phyloP scores from a whole-genome alignment of 306 rosid species.

The Prunus dulcis region DNA sequence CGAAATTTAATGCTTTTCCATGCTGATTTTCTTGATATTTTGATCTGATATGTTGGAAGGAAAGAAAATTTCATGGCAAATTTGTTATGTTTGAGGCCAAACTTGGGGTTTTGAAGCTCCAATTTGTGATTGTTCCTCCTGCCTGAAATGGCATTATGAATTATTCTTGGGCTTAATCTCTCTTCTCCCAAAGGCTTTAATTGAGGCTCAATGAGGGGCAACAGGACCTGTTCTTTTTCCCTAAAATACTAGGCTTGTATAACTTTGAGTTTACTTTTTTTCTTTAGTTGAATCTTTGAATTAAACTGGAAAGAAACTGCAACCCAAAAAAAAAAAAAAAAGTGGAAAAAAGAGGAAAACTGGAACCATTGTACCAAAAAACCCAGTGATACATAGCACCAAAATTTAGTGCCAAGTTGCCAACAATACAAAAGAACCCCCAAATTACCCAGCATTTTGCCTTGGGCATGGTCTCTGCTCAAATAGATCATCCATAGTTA shows the following conservation, averaged over 20 bases:
- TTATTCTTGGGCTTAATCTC: too few species aligned
- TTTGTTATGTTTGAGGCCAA: neutral
- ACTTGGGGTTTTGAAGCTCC: neutral
- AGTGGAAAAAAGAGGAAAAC: neutral
- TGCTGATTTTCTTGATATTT: neutral
- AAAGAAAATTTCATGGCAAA: neutral
- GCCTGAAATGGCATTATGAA: too few species aligned
- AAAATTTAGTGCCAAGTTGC: neutral
- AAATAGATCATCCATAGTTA: slow-evolving; percentile 3
- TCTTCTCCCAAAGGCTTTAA: too few species aligned
- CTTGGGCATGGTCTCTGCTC: neutral
- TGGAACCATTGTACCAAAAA: neutral
- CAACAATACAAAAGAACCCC: neutral
- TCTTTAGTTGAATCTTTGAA: too few species aligned
- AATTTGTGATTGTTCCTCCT: neutral
- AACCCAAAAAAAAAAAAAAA: too few species aligned
- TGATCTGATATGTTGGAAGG: neutral
- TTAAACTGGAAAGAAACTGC: too few species aligned
- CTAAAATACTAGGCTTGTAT: too few species aligned
- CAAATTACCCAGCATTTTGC: neutral
- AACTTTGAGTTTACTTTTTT: too few species aligned
- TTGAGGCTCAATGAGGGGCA: too few species aligned
- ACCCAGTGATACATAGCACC: neutral
- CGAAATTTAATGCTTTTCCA: neutral
- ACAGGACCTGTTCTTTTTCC: too few species aligned